phyloP scores from a whole-genome alignment of 129 eudicot species.

The Dittrichia graveolens region DNA sequence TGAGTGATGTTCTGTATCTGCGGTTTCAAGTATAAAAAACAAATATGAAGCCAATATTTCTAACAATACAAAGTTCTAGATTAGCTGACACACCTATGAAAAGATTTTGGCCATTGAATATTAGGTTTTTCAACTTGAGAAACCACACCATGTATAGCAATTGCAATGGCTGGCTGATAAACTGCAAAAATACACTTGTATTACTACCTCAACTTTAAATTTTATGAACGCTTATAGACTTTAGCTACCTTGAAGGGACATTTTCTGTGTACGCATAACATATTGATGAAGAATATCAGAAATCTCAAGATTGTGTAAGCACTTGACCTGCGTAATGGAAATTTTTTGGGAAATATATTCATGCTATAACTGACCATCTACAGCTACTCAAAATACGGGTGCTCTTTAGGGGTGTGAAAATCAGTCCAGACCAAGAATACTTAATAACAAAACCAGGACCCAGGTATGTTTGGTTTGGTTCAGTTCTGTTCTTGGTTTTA shows the following conservation, averaged over 20 bases:
- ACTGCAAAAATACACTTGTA: constrained; percentile 39
- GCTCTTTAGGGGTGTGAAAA: too few species aligned
- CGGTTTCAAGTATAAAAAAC: constrained; percentile 6
- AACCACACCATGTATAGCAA: constrained; percentile 62
- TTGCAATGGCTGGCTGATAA: constrained; percentile 74
- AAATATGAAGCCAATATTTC: background rate
- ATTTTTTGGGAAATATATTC: background rate
- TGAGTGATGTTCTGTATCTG: constrained; percentile 66
- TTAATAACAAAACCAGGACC: too few species aligned
- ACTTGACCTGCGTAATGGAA: constrained; percentile 57
- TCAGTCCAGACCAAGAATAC: too few species aligned
- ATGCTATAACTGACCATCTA: background rate
- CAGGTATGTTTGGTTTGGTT: too few species aligned
- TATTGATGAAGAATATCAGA: constrained; percentile 74
- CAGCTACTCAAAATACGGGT: background rate
- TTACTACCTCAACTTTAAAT: constrained; percentile 4
- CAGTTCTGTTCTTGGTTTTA: too few species aligned
- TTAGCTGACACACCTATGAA: constrained; percentile 59
- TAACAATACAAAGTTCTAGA: constrained; percentile 9
- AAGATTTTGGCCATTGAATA: constrained; percentile 97
- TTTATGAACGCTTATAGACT: constrained; percentile 14
- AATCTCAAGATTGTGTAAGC: constrained; percentile 64
- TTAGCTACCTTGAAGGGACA: constrained; percentile 71
- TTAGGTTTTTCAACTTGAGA: constrained; percentile 79
- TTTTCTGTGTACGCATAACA: constrained; percentile 82